Evolutionary conservation across 2,329 filamentous ascomycete genomes (phyloP).

Genomic region (Stagonosporopsis cucurbitacearum): DNA sequence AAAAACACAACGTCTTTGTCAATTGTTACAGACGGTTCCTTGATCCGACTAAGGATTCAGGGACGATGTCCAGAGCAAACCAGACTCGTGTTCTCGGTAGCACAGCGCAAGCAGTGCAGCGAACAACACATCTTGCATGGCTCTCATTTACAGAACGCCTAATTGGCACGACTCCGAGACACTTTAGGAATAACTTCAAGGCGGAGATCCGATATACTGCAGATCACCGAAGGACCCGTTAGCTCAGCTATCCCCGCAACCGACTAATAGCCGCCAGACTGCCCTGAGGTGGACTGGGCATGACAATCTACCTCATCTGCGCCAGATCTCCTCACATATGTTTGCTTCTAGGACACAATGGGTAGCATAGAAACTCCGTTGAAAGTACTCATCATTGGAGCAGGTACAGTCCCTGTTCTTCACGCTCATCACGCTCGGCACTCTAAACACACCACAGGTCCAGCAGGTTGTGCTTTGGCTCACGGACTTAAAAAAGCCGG

Average conservation of each 20-base stretch:
- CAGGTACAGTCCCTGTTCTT: constrained; percentile 18
- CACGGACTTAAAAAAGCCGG: constrained; percentile 50
- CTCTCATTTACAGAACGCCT: not conserved
- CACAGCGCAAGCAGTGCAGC: constrained; percentile 1
- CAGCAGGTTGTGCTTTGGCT: constrained; percentile 51
- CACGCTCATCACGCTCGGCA: not conserved
- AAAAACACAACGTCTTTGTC: not conserved
- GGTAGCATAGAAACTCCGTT: constrained; percentile 14
- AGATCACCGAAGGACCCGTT: constrained; percentile 17
- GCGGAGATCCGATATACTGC: constrained; percentile 30
- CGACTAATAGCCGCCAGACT: constrained; percentile 5
- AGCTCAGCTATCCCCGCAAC: constrained; percentile 15
- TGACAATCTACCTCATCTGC: not conserved
- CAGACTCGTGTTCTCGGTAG: not conserved
- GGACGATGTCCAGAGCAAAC: not conserved
- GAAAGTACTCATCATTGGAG: constrained; percentile 36
- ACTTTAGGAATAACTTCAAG: constrained; percentile 7
- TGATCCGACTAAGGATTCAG: not conserved
- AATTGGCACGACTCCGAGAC: not conserved
- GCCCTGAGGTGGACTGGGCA: constrained; percentile 5
- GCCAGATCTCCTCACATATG: too few species aligned
- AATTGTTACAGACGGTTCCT: too few species aligned
- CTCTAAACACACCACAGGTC: constrained; percentile 37
- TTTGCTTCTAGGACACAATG: not conserved
- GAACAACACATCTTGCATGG: not conserved